Percentiles rank a stretch among this genome's conserved stretches.
phyloP scores from a whole-genome alignment of 2,329 filamentous ascomycete genomes.

The Westerdykella ornata region DNA sequence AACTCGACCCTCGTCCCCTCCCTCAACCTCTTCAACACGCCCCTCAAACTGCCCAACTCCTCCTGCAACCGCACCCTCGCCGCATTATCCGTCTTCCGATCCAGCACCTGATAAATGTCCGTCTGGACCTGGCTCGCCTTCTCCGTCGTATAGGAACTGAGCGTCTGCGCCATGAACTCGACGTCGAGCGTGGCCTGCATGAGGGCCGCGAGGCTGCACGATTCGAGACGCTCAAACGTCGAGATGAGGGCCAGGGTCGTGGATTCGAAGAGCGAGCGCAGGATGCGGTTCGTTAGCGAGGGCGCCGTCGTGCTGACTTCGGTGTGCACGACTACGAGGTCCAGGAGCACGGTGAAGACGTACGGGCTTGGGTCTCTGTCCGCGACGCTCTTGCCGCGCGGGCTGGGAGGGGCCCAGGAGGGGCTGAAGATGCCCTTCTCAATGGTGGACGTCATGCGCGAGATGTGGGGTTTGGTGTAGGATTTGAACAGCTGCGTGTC shows the following conservation, averaged over 20 bases:
- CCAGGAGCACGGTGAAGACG: constrained; percentile 78
- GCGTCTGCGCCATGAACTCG: constrained; percentile 91
- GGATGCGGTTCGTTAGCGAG: constrained; percentile 69
- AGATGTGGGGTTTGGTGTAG: constrained; percentile 64
- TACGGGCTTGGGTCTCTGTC: constrained; percentile 79
- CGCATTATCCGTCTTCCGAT: constrained; percentile 81
- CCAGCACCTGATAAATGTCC: constrained; percentile 86
- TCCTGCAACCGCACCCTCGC: constrained; percentile 72
- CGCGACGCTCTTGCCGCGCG: constrained; percentile 27
- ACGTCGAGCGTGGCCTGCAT: constrained; percentile 98
- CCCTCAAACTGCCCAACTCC: constrained; percentile 84
- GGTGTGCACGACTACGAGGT: constrained; percentile 83
- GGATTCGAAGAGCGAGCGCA: constrained; percentile 81
- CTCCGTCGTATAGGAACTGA: constrained; percentile 83
- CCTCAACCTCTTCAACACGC: constrained; percentile 62
- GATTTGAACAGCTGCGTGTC: constrained; percentile 86
- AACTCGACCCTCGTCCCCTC: constrained; percentile 36
- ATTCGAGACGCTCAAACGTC: constrained; percentile 59
- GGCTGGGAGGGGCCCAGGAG: constrained; percentile 60
- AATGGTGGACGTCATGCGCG: constrained; percentile 59
- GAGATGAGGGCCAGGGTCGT: constrained; percentile 72
- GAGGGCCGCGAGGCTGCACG: constrained; percentile 70
- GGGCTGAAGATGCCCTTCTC: constrained; percentile 63
- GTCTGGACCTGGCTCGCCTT: constrained; percentile 74
- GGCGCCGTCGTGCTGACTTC: constrained; percentile 56